These are phyloP conservation scores for Cytospora leucostoma DNA, from an alignment of 2,329 filamentous ascomycete species.

Conservation along the genomic window DNA sequence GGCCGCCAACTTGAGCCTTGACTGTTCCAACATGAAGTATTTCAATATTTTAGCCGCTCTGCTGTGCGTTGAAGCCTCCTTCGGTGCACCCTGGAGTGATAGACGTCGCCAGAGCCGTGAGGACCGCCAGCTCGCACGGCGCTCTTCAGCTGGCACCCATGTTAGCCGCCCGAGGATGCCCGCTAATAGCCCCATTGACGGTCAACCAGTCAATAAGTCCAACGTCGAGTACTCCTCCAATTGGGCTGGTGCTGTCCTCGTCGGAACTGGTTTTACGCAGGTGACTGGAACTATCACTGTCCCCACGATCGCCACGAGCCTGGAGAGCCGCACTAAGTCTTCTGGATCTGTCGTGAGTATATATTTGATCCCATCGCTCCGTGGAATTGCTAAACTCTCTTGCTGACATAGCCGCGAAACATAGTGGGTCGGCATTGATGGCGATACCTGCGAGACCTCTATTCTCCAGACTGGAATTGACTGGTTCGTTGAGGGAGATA, in stretches of 20 bases:
- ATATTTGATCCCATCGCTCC: too few relatives aligned
- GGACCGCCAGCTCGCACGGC: slow-evolving; percentile 22
- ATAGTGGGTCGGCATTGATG: slow-evolving; percentile 61
- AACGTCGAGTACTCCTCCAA: slow-evolving; percentile 39
- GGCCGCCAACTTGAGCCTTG: not conserved
- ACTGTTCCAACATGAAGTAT: slow-evolving; percentile 48
- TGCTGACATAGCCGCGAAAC: not conserved
- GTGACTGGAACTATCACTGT: slow-evolving; percentile 56
- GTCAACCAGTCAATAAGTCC: slow-evolving; percentile 8
- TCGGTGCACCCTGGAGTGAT: slow-evolving; percentile 48
- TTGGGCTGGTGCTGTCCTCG: slow-evolving; percentile 60
- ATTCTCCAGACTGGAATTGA: slow-evolving; percentile 61
- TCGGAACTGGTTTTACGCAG: slow-evolving; percentile 50
- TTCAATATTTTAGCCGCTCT: slow-evolving; percentile 38
- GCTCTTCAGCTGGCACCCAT: not conserved
- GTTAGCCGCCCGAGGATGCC: slow-evolving; percentile 17
- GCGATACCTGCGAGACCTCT: slow-evolving; percentile 54
- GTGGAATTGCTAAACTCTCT: too few relatives aligned
- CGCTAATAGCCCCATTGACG: slow-evolving; percentile 1
- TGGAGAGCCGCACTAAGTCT: slow-evolving; percentile 39
- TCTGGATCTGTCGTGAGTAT: slow-evolving; percentile 46
- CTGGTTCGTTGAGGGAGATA: slow-evolving; percentile 47
- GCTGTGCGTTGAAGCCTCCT: slow-evolving; percentile 42
- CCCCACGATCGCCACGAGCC: slow-evolving; percentile 38
- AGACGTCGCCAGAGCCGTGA: slow-evolving; percentile 39